Conservation (phyloP, 768 basidiomycete species). For the Tricholoma saponaceum region DNA sequence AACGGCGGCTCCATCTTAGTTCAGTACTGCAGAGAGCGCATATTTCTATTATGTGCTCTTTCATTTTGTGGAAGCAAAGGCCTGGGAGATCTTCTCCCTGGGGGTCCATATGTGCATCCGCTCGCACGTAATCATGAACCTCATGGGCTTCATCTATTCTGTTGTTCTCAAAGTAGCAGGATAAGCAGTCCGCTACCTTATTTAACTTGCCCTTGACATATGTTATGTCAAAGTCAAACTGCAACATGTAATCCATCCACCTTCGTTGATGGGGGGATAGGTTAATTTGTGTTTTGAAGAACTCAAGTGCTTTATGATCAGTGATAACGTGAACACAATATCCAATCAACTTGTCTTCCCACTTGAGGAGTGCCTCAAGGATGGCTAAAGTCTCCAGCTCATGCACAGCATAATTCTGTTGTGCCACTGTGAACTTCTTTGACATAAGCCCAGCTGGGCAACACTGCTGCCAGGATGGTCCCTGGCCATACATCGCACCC, state of each 20-base stretch:
- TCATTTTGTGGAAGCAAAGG: constrained; percentile 15
- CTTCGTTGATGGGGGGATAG: constrained; percentile 17
- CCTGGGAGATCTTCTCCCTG: too few species aligned
- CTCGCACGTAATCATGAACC: constrained; percentile 16
- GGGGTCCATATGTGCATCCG: constrained; percentile 18
- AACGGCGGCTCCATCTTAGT: too few species aligned
- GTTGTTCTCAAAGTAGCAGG: constrained; percentile 26
- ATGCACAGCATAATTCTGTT: constrained; percentile 25
- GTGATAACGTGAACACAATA: constrained; percentile 18
- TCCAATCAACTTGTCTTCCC: constrained; percentile 25
- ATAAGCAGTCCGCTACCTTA: constrained; percentile 26
- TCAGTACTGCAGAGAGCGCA: constrained; percentile 10
- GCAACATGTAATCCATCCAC: constrained; percentile 26
- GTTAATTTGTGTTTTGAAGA: constrained; percentile 21
- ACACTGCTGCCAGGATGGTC: constrained; percentile 20
- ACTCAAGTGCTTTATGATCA: constrained; percentile 19
- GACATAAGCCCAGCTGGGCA: constrained; percentile 27
- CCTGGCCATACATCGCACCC: too few species aligned
- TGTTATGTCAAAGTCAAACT: constrained; percentile 22
- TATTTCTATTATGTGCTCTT: constrained; percentile 3
- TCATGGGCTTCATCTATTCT: constrained; percentile 6
- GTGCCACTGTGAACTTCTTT: constrained; percentile 21
- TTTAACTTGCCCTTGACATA: constrained; percentile 24
- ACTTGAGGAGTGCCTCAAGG: too few species aligned
- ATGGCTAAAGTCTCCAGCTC: too few species aligned